phyloP scores from a whole-genome alignment of 257 asterid species.

The Cruciata laevipes region DNA sequence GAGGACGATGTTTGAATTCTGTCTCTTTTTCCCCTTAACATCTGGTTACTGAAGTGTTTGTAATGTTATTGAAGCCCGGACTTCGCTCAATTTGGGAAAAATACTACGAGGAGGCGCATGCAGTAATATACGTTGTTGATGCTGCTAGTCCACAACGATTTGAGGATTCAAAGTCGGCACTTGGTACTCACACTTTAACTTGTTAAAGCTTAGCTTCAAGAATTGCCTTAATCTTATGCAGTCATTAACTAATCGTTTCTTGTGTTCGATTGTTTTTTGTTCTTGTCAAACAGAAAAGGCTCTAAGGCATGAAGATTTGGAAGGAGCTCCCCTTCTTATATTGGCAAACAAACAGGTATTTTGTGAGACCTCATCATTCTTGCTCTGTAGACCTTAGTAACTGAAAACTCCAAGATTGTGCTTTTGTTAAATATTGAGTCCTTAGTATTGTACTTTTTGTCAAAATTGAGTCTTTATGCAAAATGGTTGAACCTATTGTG shows the following conservation, averaged over 20 bases:
- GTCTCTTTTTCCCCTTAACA: neutral
- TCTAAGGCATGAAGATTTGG: slow-evolving; percentile 82
- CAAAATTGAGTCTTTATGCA: neutral
- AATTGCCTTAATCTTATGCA: neutral
- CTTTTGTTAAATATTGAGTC: too few species aligned
- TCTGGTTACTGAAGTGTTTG: slow-evolving; percentile 2
- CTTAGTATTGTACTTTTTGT: neutral
- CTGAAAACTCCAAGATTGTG: neutral
- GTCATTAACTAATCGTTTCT: neutral
- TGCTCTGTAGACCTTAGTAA: neutral
- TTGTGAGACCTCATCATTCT: neutral
- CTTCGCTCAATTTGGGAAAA: slow-evolving; percentile 95
- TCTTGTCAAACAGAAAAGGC: slow-evolving; percentile 49
- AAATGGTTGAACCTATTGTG: neutral
- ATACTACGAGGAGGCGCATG: slow-evolving; percentile 91
- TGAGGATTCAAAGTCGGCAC: slow-evolving; percentile 85
- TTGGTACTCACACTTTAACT: slow-evolving; percentile 39
- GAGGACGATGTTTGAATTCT: neutral
- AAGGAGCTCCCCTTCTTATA: slow-evolving; percentile 80
- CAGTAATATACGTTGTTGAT: slow-evolving; percentile 68
- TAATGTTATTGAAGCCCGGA: slow-evolving; percentile 47
- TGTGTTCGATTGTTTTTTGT: slow-evolving; percentile 3
- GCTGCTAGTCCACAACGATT: slow-evolving; percentile 74
- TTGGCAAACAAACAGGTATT: slow-evolving; percentile 81
- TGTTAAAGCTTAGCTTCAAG: neutral